Evolutionary conservation across 129 eudicot genomes (phyloP).

Genomic region (Apium graveolens): DNA sequence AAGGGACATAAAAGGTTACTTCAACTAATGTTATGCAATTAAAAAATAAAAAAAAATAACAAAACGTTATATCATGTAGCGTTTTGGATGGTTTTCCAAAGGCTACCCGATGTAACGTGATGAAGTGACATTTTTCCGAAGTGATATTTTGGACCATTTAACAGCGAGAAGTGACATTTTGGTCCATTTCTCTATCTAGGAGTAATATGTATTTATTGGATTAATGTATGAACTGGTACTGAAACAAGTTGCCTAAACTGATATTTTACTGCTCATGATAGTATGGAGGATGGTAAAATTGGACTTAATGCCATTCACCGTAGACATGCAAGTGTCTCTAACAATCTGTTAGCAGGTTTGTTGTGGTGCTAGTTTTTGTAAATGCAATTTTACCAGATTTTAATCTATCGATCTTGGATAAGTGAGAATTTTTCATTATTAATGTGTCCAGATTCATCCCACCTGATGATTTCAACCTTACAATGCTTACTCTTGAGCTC

Average conservation of each 20-base stretch:
- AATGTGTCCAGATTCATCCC: conserved; percentile 53
- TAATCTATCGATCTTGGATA: background rate
- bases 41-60: no score
- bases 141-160: no score
- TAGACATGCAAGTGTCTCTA: conserved; percentile 73
- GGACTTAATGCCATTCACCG: conserved; percentile 89
- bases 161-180: no score
- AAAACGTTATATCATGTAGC: no score
- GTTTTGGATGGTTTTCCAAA: no score
- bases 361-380: conserved; percentile 12
- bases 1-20: no score
- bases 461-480: conserved; percentile 70
- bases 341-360: conserved; percentile 65
- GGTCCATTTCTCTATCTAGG: no score
- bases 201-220: no score
- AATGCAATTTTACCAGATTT: conserved; percentile 5
- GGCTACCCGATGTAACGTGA: no score
- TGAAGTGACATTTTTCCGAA: no score
- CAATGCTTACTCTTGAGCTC: conserved; percentile 82
- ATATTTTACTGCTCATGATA: conserved; percentile 47
- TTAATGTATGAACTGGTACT: no score
- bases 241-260: conserved; percentile 66
- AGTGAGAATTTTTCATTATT: background rate
- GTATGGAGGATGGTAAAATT: conserved; percentile 51
- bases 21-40: no score